Base-by-base conservation (phyloP, 345 rosid genomes). In the Bruguiera parviflora region DNA sequence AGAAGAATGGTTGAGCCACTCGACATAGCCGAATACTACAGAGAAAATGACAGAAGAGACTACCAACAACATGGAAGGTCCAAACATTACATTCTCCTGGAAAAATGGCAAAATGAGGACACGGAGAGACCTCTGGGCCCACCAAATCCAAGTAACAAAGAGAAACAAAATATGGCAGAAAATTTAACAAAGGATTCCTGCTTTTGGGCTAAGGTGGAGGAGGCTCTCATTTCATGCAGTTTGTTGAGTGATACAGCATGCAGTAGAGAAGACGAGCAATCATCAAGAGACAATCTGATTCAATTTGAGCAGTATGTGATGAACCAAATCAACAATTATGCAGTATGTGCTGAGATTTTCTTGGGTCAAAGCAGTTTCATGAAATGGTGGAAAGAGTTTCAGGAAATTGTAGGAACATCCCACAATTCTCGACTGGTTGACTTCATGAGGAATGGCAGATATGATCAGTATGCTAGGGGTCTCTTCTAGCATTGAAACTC, bases 171-270 rank as follows among this genome's bases (percentile, higher is more conserved):
- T 6, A 71, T 82, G 60, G 70, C 70, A 29, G 63, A 29, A 9
- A 67, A 20, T 19, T 18, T 88, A 24, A 87, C 83, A 0, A 68
- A 81, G 49, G 96, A 90, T 81, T 90, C 98, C n/a, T 88, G 92
- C 64, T 92, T 92, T 25, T 92, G 98, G 98, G 85, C 88, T 24
- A 69, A 77, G 6, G 98, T 92, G 13, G 96, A 92, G 75, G 95
- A 90, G 70, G 88, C 92, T 15, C 8, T 84, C 46, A 66, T 75
- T 8, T 65, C 61, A 0, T 72, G 83, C 67, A 59, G 76, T 11
- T 8, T 11, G 53, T 52, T 78, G 57, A 70, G 33, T 9, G 49
- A 43, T 46, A 66, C 29, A 43, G 78, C 65, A 24, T 58, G 25
- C 10, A 66, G 67, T 61, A 21, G 22, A 6, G 22, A 4, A 10